These are phyloP conservation scores for Houttuynia cordata DNA, from an alignment of 164 flowering plant species.

Conservation along the genomic window DNA sequence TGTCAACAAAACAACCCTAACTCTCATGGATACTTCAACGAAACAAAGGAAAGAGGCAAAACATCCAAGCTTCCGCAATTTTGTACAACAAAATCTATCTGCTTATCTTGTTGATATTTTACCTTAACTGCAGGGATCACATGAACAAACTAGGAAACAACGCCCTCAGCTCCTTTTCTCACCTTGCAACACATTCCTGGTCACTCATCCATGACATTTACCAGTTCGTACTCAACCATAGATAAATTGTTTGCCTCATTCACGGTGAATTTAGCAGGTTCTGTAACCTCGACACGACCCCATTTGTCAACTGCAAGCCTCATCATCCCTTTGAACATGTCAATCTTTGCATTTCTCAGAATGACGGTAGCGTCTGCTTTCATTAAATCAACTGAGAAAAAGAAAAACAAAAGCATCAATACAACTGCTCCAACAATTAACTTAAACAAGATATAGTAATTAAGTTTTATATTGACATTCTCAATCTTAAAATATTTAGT, in stretches of 20 bases:
- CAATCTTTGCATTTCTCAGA: conserved; percentile 36
- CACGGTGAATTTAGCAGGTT: conserved; percentile 25
- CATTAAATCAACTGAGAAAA: conserved; percentile 32
- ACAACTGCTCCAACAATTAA: neutral
- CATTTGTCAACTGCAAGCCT: conserved; percentile 41
- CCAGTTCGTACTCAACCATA: conserved; percentile 35
- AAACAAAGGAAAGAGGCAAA: conserved; percentile 3
- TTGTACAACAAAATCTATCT: conserved; percentile 5
- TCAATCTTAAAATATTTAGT: neutral
- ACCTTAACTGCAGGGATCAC: neutral
- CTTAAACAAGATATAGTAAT: neutral
- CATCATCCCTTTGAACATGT: conserved; percentile 42
- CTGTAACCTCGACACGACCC: conserved; percentile 37
- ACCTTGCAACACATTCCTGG: neutral
- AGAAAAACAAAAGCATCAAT: neutral
- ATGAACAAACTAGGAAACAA: too few species aligned
- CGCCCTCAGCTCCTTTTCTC: conserved; percentile 1
- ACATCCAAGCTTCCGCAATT: neutral
- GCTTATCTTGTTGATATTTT: conserved; percentile 2
- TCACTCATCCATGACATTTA: conserved; percentile 25
- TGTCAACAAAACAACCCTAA: neutral
- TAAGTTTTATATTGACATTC: neutral
- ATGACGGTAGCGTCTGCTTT: conserved; percentile 29
- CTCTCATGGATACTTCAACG: neutral
- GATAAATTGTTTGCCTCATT: conserved; percentile 39